Percentiles rank a stretch among this genome's conserved stretches.
Conservation (phyloP, 1,139 yeast genomes). For the Meyerozyma sp. region DNA sequence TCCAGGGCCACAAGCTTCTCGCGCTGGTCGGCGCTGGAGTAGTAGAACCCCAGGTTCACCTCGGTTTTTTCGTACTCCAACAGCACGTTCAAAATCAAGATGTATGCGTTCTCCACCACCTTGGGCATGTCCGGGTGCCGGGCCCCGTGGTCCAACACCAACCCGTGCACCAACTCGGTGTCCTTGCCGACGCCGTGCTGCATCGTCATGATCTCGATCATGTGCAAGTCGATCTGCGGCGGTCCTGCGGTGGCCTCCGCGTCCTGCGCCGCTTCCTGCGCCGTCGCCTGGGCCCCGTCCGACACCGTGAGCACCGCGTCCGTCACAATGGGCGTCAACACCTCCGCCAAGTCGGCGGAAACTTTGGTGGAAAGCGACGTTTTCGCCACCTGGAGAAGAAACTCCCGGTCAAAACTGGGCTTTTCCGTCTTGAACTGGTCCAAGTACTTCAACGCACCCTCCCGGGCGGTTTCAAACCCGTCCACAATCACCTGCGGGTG, state of each 20-base stretch:
- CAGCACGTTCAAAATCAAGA: conserved; percentile 86
- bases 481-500: conserved; percentile 94
- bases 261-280: neutral
- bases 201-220: conserved; percentile 99
- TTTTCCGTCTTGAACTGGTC: conserved; percentile 50
- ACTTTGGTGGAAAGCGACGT: conserved; percentile 88
- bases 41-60: conserved; percentile 93
- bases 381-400: conserved; percentile 85
- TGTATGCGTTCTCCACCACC: conserved; percentile 72
- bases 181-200: conserved; percentile 86
- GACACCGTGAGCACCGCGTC: conserved; percentile 88
- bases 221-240: conserved; percentile 71
- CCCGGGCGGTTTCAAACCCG: conserved; percentile 90
- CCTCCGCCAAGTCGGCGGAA: conserved; percentile 65
- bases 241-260: neutral
- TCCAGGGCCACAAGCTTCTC: conserved; percentile 93
- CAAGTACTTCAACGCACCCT: conserved; percentile 63
- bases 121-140: conserved; percentile 99
- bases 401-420: conserved; percentile 67
- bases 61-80: conserved; percentile 97
- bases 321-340: conserved; percentile 88
- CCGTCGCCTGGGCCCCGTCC: conserved; percentile 38
- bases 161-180: conserved; percentile 78
- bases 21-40: conserved; percentile 92
- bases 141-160: conserved; percentile 97